Evolutionary conservation across 345 rosid species (phyloP).

Genomic region (Populus simonii): DNA sequence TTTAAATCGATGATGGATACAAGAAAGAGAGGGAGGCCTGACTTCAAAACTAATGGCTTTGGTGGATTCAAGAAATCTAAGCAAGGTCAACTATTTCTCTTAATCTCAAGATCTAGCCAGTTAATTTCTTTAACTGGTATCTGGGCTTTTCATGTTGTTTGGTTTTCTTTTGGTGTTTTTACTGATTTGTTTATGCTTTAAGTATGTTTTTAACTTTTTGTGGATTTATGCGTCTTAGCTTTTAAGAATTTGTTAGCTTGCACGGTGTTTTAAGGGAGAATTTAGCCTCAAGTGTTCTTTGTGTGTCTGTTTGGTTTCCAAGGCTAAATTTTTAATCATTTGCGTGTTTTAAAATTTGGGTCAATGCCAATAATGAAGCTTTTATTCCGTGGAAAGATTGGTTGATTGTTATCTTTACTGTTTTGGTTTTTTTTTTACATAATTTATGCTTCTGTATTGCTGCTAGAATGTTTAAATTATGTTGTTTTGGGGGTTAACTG

Average conservation of each 20-base stretch:
- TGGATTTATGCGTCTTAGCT: neutral
- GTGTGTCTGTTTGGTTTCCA: too few species aligned
- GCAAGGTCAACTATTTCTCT: conserved; percentile 41
- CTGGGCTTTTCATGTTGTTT: neutral
- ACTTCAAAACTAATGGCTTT: conserved; percentile 42
- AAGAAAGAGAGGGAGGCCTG: conserved; percentile 65
- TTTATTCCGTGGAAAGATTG: neutral
- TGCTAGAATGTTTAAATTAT: neutral
- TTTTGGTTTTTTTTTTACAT: too few species aligned
- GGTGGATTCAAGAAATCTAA: conserved; percentile 55
- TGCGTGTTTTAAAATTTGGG: neutral
- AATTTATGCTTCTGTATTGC: neutral
- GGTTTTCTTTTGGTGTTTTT: neutral
- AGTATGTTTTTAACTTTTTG: too few species aligned
- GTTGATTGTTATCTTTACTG: neutral
- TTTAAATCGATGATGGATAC: conserved; percentile 41
- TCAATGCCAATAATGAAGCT: too few species aligned
- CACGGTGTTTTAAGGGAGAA: neutral
- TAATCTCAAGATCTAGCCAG: neutral
- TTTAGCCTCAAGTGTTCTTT: neutral
- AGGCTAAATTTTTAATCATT: neutral
- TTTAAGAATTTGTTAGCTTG: neutral
- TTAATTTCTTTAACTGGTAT: neutral
- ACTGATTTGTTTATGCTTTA: neutral
- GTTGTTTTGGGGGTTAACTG: neutral